Evolutionary conservation across 805 yeast species (phyloP), one percentile per base, ranked within the genome.

Genomic region (Suhomyces xylopsoci): DNA sequence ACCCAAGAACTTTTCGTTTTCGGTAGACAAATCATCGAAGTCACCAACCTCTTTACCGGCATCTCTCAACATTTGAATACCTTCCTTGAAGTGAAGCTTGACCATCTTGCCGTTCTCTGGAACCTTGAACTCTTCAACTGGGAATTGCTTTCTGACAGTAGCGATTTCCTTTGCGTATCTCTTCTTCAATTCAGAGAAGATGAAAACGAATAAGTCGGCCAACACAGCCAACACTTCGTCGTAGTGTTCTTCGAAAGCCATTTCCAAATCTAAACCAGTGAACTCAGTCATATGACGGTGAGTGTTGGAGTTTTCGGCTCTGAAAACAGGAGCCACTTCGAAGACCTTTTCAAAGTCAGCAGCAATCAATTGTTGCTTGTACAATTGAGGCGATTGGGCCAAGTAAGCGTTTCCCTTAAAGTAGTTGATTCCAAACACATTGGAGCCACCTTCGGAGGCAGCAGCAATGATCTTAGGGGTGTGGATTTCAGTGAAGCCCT

Each of bases 231-330:
- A 72, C 45, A 86, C 96, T 78, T 94, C 99, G 67, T 94, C 96
- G 72, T 94, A 94, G 76, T 94, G 97, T 77, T 92, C 97, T 77
- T 94, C 98, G 67, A 94, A 88, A 9, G 97, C 89, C 96, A 94
- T 91, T 76, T 94, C 99, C 76, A 94, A 76, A 80, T 94, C 99
- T 64, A 96, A 84, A 54, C 99, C 99, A 56, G 88, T 88, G 71
- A 94, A 94, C 76, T 94, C 99, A 52, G 99, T 94, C 96, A 94
- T 87, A 75, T 94, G 99, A 78, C 99, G 92, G 74, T 94, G 98
- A 19, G 99, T 93, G 79, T 94, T 92, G 56, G 98, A 93, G 81
- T 94, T 93, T 74, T 94, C 99, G 53, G 99, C 99, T 76, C 99
- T 85, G 83, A 94, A 94, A 44, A 94, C 98, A 36, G 99, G 98